Conservation (phyloP, 2,329 filamentous ascomycete genomes). For the Colletotrichum trifolii region DNA sequence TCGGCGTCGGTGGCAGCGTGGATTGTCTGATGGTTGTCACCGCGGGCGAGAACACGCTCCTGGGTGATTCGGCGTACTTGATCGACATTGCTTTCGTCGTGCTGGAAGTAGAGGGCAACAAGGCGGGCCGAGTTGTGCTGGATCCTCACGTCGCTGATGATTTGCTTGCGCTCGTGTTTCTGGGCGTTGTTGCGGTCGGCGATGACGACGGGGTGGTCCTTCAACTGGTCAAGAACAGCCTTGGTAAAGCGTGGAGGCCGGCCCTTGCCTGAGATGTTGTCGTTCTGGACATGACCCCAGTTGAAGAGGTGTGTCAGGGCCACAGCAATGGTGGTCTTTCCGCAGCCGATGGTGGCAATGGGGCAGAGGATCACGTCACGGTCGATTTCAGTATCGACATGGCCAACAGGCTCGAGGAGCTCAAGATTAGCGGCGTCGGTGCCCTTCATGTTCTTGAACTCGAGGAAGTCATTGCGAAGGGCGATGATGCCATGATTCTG, state of each 20-base stretch:
- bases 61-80: slow-evolving; percentile 80
- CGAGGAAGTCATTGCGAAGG: slow-evolving; percentile 87
- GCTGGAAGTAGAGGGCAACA: slow-evolving; percentile 89
- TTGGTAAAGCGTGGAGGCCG: slow-evolving; percentile 83
- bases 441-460: slow-evolving; percentile 85
- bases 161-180: slow-evolving; percentile 85
- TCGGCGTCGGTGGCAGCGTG: slow-evolving; percentile 79
- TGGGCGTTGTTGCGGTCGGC: slow-evolving; percentile 96
- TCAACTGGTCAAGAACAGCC: slow-evolving; percentile 73
- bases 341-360: slow-evolving; percentile 93
- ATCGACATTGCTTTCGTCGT: slow-evolving; percentile 80
- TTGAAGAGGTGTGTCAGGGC: slow-evolving; percentile 85
- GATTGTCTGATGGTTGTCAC: slow-evolving; percentile 98
- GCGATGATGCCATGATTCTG: slow-evolving; percentile 95
- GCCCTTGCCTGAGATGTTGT: slow-evolving; percentile 86
- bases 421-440: slow-evolving; percentile 87
- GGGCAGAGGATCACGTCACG: slow-evolving; percentile 85
- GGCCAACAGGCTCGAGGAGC: slow-evolving; percentile 58
- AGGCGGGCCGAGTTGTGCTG: slow-evolving; percentile 74
- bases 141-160: slow-evolving; percentile 80
- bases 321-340: slow-evolving; percentile 92
- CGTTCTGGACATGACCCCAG: slow-evolving; percentile 96
- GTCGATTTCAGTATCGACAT: slow-evolving; percentile 62
- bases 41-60: slow-evolving; percentile 82
- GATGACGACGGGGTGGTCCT: slow-evolving; percentile 77